Evolutionary conservation across 192 early-diverging fungal species (phyloP), one percentile per base, ranked within the genome.

Genomic region (Thoreauomyces humboldtii): DNA sequence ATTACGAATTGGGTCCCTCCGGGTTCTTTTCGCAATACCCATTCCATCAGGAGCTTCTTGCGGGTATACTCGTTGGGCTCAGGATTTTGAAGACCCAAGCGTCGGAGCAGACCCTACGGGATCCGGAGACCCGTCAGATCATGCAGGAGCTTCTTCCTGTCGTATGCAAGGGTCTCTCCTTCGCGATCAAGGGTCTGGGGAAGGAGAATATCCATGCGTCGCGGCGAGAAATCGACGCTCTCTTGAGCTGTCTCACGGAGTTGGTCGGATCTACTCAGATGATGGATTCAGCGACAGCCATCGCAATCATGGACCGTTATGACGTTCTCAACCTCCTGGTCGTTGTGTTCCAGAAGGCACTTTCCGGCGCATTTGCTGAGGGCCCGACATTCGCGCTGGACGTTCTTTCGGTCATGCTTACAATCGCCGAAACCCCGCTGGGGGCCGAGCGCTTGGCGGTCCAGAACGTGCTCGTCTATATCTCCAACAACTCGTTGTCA

Each of bases 401-500:
- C 17, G 9, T 59, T 9, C 22, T 75, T 63, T 12, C 25, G 29
- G 56, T 67, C n/a, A 25, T 81, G 45, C 51, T 80, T 28, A 66
- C 72, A 2, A 35, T 74, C 9, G 61, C 70, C 22, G 65, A 48
- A 33, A 53, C 45, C 45, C 61, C 44, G 21, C 22, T 51, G 44
- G 51, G 59, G 7, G 75, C 77, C 5, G 68, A 71, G 42, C 62
- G 37, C 6, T n/a, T 80, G 53, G 71, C 64, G 4, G 33, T 28
- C 11, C 33, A 54, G 11, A 38, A 48, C 9, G 28, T 47, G 1
- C 33, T 76, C 24, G 46, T 54, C 2, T 24, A 17, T 27, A 58
- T 75, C 24, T 70, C 51, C 48, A 72, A 72, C 59, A 70, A 77
- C 41, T 63, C 60, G 0, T 37, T 77, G 27, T 58, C 75, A 24